Evolutionary conservation across 202 grass and related monocot species (phyloP), one percentile per base, ranked within the genome.

Genomic region (Schoenoplectus tabernaemontani): DNA sequence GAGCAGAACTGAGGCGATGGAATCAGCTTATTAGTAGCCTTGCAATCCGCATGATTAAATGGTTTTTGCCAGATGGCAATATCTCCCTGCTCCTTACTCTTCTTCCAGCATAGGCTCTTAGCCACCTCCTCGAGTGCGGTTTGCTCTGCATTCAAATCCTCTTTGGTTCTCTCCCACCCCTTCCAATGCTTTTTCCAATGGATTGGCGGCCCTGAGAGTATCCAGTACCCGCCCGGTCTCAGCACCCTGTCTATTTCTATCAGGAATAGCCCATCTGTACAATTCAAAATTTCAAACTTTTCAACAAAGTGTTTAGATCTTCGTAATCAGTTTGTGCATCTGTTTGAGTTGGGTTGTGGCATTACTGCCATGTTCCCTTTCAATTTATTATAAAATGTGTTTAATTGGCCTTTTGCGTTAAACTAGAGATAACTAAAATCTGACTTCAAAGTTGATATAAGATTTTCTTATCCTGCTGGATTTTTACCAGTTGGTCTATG

Each of bases 1-100:
- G 83, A 78, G 81, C 93, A 97, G 84, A 97, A 93, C 4, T 83
- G 76, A 15, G 87, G 87, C 1, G 83, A 76, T 26, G 80, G 84
- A 24, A 69, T 50, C 23, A 57, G 17, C 75, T 90, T 91, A 38
- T 78, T 67, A 43, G 64, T 75, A 47, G 72, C 81, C 70, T 90
- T 91, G 91, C 93, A 93, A 64, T 15, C 19, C 28, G 54, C 76
- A 78, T 97, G 93, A 83, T 90, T 93, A 47, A 61, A 37, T 4
- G 89, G 93, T 64, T 97, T 97, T 85, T 91, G 93, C 93, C 93
- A 97, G 58, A 97, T 88, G 57, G 93, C 91, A 48, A 97, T 91
- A 84, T 97, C 91, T 64, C 85, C 89, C 7, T 82, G 46, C 82
- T 97, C 93, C 87, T 90, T 97, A 69, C 93, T 59, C 82, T 93